Evolutionary conservation across 2,329 filamentous ascomycete species (phyloP).

Genomic region (Myriosclerotinia duriaeana): DNA sequence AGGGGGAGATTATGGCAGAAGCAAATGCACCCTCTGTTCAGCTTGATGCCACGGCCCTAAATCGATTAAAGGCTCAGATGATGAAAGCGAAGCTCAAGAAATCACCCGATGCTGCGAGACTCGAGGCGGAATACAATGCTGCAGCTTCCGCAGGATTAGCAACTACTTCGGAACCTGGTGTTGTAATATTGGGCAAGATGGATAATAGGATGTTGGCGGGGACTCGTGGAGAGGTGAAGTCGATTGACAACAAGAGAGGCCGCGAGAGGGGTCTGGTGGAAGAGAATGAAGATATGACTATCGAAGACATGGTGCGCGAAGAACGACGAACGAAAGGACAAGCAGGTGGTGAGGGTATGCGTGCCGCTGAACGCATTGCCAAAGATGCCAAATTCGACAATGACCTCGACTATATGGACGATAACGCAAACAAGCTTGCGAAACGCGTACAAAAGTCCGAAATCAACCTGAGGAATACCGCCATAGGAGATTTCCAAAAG

Average conservation of each 20-base stretch:
- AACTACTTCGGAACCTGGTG: constrained; percentile 55
- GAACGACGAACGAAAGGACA: constrained; percentile 82
- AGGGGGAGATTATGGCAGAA: constrained; percentile 60
- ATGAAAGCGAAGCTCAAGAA: constrained; percentile 91
- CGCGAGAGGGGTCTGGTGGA: constrained; percentile 80
- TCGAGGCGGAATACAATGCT: constrained; percentile 81
- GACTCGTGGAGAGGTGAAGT: constrained; percentile 68
- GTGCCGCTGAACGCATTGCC: constrained; percentile 87
- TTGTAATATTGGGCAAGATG: constrained; percentile 82
- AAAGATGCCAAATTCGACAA: constrained; percentile 90
- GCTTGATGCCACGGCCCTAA: constrained; percentile 77
- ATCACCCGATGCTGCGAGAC: constrained; percentile 68
- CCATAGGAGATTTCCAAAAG: constrained; percentile 85
- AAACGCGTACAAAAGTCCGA: constrained; percentile 85
- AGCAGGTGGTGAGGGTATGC: constrained; percentile 73
- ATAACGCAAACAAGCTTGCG: constrained; percentile 88
- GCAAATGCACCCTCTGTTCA: constrained; percentile 49
- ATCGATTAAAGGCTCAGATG: constrained; percentile 87
- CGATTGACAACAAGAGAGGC: constrained; percentile 76
- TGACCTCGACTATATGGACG: constrained; percentile 95
- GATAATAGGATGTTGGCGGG: constrained; percentile 87
- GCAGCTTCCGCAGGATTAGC: constrained; percentile 62
- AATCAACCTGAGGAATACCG: constrained; percentile 80
- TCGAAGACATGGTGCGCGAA: constrained; percentile 96
- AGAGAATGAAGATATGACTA: constrained; percentile 92